Percentiles rank a stretch among this genome's conserved stretches.
phyloP scores from a whole-genome alignment of 805 yeast species.

The Lipomyces kockii region DNA sequence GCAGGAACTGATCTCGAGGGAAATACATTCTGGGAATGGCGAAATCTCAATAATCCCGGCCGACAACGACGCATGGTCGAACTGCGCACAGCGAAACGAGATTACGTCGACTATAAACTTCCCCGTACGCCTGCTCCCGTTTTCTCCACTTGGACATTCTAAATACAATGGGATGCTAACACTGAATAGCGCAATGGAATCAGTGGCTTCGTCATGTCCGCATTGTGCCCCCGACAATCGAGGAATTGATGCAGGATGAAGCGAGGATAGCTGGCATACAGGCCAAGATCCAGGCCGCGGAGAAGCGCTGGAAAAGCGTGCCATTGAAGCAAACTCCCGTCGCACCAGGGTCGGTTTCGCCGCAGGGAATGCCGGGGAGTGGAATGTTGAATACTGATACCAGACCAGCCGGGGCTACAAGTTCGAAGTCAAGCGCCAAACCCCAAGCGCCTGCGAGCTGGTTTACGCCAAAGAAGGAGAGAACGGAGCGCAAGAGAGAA shows the following conservation, averaged over 20 bases:
- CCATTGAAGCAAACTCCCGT: conserved; percentile 41
- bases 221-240: conserved; percentile 60
- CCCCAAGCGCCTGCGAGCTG: conserved; percentile 5
- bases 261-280: conserved; percentile 59
- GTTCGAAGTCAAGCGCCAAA: not conserved
- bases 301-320: conserved; percentile 45
- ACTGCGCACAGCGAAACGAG: conserved; percentile 54
- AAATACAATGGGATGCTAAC: not conserved
- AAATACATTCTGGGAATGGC: conserved; percentile 84
- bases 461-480: conserved; percentile 3
- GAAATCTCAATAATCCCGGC: conserved; percentile 54
- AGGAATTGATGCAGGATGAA: conserved; percentile 65
- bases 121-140: conserved; percentile 46
- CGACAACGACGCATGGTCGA: conserved; percentile 67
- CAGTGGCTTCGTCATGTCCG: conserved; percentile 79
- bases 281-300: conserved; percentile 53
- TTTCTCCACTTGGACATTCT: conserved; percentile 45
- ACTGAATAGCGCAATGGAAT: conserved; percentile 63
- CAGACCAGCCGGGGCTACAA: conserved; percentile 7
- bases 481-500: not conserved
- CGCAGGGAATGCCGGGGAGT: conserved; percentile 33
- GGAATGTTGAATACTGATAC: conserved; percentile 13
- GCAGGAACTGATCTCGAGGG: conserved; percentile 78
- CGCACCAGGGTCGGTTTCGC: conserved; percentile 24
- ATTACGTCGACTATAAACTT: conserved; percentile 61